Evolutionary conservation across 306 rosid genomes (phyloP).

Genomic region (Geum urbanum): DNA sequence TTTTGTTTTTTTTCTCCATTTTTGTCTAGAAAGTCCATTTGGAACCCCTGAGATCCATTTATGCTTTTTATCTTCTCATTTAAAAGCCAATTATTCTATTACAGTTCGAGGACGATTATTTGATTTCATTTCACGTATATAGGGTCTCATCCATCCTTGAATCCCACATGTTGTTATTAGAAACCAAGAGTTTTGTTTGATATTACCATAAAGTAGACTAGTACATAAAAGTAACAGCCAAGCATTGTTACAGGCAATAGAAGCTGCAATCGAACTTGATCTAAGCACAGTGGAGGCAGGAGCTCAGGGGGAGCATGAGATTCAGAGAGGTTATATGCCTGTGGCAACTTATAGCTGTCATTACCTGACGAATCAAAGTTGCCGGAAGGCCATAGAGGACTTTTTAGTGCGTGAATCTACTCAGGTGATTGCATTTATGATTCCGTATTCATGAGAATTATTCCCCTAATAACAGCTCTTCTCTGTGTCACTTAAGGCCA

Average conservation of each 20-base stretch:
- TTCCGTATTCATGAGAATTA: not conserved
- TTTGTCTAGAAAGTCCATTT: too few relatives aligned
- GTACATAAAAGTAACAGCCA: not conserved
- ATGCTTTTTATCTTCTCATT: too few relatives aligned
- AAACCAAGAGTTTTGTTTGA: not conserved
- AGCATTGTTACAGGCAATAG: conserved; percentile 62
- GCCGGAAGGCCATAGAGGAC: conserved; percentile 60
- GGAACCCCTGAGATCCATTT: too few relatives aligned
- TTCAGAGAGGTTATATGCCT: conserved; percentile 90
- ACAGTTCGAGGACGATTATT: too few relatives aligned
- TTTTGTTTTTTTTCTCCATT: too few relatives aligned
- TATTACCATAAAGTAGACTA: not conserved
- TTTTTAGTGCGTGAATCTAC: conserved; percentile 71
- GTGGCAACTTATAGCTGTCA: conserved; percentile 88
- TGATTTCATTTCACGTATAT: not conserved
- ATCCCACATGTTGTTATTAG: not conserved
- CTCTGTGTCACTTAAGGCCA: not conserved
- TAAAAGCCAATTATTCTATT: too few relatives aligned
- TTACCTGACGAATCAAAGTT: conserved; percentile 60
- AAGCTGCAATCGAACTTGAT: conserved; percentile 89
- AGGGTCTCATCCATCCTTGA: not conserved
- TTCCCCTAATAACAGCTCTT: not conserved
- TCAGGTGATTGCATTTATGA: conserved; percentile 48
- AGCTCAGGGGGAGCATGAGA: conserved; percentile 99
- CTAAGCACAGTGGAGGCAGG: conserved; percentile 90